Conservation (phyloP, 192 early-diverging fungal species). For the Podila clonocystis region DNA sequence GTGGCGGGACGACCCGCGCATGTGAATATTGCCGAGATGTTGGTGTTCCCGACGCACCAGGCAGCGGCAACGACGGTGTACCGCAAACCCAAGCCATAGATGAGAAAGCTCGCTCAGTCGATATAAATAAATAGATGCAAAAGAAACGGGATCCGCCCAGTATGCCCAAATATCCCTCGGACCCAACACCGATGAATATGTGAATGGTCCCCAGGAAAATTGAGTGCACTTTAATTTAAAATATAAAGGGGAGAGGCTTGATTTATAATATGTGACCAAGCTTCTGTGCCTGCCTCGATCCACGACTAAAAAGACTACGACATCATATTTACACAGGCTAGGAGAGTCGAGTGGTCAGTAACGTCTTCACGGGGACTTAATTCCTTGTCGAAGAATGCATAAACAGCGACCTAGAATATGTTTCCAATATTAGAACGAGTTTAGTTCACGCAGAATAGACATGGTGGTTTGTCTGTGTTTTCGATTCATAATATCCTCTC, state of each 20-base stretch:
- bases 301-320: too few species aligned
- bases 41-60: constrained; percentile 53
- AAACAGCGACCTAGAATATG: constrained; percentile 17
- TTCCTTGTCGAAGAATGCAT: constrained; percentile 24
- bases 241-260: too few species aligned
- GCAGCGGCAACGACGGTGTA: constrained; percentile 42
- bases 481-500: neutral
- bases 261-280: too few species aligned
- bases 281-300: too few species aligned
- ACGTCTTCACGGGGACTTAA: neutral
- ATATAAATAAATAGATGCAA: neutral
- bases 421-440: neutral
- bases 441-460: neutral
- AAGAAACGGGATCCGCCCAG: too few species aligned
- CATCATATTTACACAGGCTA: too few species aligned
- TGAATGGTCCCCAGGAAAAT: too few species aligned
- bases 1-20: constrained; percentile 77
- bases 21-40: constrained; percentile 77
- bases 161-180: too few species aligned
- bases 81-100: constrained; percentile 22
- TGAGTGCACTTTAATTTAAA: too few species aligned
- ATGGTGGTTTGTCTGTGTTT: neutral
- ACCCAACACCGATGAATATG: too few species aligned
- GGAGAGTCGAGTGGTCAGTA: neutral
- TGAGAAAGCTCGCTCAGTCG: neutral